phyloP scores from a whole-genome alignment of 306 rosid genomes.

The Vachellia collinsii region DNA sequence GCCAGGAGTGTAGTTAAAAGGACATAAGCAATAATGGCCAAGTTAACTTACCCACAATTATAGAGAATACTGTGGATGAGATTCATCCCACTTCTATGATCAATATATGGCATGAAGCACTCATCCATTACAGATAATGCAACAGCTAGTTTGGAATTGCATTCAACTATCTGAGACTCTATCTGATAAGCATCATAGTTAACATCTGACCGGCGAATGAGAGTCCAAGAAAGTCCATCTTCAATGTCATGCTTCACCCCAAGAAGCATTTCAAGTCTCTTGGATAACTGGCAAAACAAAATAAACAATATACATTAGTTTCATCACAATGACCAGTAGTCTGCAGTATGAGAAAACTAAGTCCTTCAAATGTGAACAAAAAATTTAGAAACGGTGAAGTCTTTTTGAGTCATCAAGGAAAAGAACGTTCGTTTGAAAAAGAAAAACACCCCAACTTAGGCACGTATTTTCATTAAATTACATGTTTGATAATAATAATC shows the following conservation, averaged over 20 bases:
- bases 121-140: slow-evolving; percentile 71
- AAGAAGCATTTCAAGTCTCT: slow-evolving; percentile 57
- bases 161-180: slow-evolving; percentile 44
- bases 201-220: slow-evolving; percentile 49
- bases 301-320: slow-evolving; percentile 20
- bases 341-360: not conserved
- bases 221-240: slow-evolving; percentile 72
- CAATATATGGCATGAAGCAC: slow-evolving; percentile 65
- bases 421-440: not conserved
- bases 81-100: slow-evolving; percentile 63
- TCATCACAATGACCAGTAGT: slow-evolving; percentile 7
- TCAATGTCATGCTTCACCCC: slow-evolving; percentile 63
- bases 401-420: not conserved
- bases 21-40: not conserved
- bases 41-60: slow-evolving; percentile 64
- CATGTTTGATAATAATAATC: not conserved
- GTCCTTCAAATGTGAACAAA: slow-evolving; percentile 4
- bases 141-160: slow-evolving; percentile 70
- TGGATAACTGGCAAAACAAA: slow-evolving; percentile 53
- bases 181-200: slow-evolving; percentile 39
- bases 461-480: not conserved
- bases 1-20: slow-evolving; percentile 8
- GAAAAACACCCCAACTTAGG: not conserved
- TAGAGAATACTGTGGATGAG: slow-evolving; percentile 63
- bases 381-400: not conserved